Conservation (phyloP, 2,329 filamentous ascomycete genomes). For the Pezicula radicicola region DNA sequence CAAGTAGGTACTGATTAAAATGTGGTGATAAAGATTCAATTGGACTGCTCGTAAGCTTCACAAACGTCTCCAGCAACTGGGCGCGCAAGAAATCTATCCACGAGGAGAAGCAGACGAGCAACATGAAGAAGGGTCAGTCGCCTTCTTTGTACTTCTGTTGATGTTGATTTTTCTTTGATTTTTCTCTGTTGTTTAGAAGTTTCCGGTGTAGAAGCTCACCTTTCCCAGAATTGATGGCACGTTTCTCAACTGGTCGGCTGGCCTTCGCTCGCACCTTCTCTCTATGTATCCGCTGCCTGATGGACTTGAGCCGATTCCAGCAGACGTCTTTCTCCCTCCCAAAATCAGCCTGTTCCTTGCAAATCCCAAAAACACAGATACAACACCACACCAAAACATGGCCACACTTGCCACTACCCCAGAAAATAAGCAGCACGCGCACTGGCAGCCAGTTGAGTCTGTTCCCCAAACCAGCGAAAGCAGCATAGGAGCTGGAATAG, state of each 20-base stretch:
- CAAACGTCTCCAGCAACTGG: constrained; percentile 79
- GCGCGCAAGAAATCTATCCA: constrained; percentile 72
- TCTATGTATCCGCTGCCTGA: constrained; percentile 65
- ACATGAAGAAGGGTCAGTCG: constrained; percentile 78
- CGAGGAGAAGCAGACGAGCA: constrained; percentile 90
- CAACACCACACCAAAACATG: neutral
- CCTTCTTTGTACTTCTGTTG: neutral
- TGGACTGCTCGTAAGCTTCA: constrained; percentile 88
- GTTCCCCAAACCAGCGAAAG: too few species aligned
- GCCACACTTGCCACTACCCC: too few species aligned
- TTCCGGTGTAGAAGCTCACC: neutral
- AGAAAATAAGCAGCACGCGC: too few species aligned
- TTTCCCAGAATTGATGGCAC: constrained; percentile 69
- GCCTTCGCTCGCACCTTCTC: constrained; percentile 64
- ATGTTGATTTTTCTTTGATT: neutral
- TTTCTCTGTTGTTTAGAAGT: neutral
- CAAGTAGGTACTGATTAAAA: constrained; percentile 11
- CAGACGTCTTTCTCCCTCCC: constrained; percentile 71
- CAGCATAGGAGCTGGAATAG: too few species aligned
- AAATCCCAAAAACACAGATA: constrained; percentile 7
- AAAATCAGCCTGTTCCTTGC: constrained; percentile 59
- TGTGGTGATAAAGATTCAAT: constrained; percentile 64
- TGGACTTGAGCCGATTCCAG: constrained; percentile 67
- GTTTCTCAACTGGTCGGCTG: constrained; percentile 74
- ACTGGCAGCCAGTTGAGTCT: too few species aligned